phyloP scores from a whole-genome alignment of 306 rosid species.

The Urtica urens region DNA sequence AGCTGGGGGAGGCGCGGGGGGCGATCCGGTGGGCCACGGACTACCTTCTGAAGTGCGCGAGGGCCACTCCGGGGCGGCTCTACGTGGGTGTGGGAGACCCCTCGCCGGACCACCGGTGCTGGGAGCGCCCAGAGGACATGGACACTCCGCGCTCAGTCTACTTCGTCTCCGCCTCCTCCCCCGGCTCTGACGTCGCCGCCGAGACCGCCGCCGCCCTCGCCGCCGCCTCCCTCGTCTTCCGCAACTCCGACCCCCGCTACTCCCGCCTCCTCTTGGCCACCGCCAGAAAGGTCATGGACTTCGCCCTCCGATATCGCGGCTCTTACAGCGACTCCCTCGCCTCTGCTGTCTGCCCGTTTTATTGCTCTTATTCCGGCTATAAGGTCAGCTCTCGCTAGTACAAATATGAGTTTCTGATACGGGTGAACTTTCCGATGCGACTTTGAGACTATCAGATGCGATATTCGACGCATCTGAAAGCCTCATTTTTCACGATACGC shows the following conservation, averaged over 20 bases:
- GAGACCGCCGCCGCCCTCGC: conserved; percentile 89
- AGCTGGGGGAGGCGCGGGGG: conserved; percentile 33
- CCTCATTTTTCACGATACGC: no score
- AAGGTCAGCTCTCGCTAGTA: conserved; percentile 48
- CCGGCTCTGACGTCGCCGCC: conserved; percentile 86
- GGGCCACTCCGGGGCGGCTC: conserved; percentile 52
- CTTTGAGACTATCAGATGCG: no score
- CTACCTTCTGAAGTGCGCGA: conserved; percentile 69
- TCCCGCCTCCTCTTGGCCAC: conserved; percentile 44
- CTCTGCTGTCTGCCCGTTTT: conserved; percentile 81
- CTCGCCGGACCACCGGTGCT: conserved; percentile 66
- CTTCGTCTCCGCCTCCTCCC: conserved; percentile 48
- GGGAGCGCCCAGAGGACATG: conserved; percentile 98
- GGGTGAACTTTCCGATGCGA: no score
- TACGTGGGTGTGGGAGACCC: conserved; percentile 91
- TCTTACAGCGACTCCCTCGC: conserved; percentile 78
- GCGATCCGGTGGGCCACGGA: conserved; percentile 78
- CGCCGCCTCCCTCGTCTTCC: conserved; percentile 73
- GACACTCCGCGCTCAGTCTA: conserved; percentile 48
- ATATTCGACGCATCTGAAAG: no score
- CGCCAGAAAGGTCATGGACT: conserved; percentile 55
- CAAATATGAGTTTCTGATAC: no score
- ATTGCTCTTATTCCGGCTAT: conserved; percentile 89
- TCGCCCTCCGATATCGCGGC: conserved; percentile 59
- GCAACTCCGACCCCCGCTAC: conserved; percentile 49